Base-by-base conservation (phyloP, 2,329 filamentous ascomycete species). In the Daldinia eschscholtzii region DNA sequence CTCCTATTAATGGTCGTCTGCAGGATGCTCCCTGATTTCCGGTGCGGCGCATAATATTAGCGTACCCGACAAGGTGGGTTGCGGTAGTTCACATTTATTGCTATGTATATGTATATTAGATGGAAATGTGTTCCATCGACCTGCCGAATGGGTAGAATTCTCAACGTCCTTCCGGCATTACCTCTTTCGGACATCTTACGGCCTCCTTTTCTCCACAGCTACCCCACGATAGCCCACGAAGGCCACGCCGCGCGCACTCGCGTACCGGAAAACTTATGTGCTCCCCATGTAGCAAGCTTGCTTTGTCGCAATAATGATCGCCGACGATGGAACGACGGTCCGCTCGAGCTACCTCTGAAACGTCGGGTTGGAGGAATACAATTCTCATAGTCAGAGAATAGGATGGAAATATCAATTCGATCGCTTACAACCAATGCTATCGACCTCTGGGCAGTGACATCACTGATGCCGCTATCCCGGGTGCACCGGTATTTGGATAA, bases 271-370 rank as follows among this genome's bases (percentile, higher is more conserved):
- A 39, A 35, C 44, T 57, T 52, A 18, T 48, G 50, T 57, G 50
- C 28, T 57, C 13, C 39, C 44, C 58, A 55, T 41, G 13, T 30
- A 63, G 53, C 6, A 20, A 48, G 44, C 57, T 18, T 67, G 48
- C 28, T 39, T 55, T 35, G 41, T 58, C 15, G 53, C 48, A 60
- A 53, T 42, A 33, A 35, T 42, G 57, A 60, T 52, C 58, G 61
- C 65, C 70, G 68, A 68, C 60, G 52, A 65, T 72, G 70, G 70
- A 72, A 64, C 68, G 70, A 72, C 70, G 70, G 70, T 68, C 70
- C 70, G 70, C 53, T 41, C 46, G 57, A 46, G 33, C 44, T 52
- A 28, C 28, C 30, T 42, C 53, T 46, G 48, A 44, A 48, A 41
- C 39, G n/a, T 35, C 28, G 35, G 44, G 59, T 56, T 33, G 10